Percentiles rank a stretch among this genome's conserved stretches.
These are phyloP conservation scores for Alnus glutinosa DNA, from an alignment of 306 rosid species.

Conservation along the genomic window DNA sequence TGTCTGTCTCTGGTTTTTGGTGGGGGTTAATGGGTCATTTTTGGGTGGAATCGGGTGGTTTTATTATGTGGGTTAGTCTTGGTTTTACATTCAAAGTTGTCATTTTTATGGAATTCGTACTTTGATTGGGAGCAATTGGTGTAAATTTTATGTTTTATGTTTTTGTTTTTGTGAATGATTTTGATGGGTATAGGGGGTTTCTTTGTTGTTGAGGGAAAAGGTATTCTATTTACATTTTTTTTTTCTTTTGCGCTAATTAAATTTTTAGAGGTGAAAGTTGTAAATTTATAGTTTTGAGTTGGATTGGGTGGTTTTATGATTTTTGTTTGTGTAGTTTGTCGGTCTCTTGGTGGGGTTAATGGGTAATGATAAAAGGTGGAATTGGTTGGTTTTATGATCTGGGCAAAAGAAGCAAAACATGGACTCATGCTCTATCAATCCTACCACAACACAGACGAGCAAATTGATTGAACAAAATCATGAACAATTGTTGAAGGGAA, in stretches of 20 bases:
- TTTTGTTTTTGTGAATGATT: neutral
- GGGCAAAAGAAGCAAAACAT: neutral
- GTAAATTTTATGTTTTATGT: neutral
- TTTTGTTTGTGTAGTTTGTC: no score
- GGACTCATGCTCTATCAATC: no score
- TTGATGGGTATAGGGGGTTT: neutral
- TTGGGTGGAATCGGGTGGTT: neutral
- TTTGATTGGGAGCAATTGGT: neutral
- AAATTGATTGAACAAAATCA: neutral
- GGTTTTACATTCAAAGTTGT: no score
- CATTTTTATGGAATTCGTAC: neutral
- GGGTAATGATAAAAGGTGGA: no score
- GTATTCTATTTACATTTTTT: neutral
- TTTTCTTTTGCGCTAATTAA: no score
- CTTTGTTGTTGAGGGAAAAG: neutral
- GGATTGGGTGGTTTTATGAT: neutral
- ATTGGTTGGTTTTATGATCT: no score
- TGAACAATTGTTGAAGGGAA: neutral
- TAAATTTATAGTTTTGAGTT: neutral
- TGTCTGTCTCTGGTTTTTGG: no score
- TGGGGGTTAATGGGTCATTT: no score
- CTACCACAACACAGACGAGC: neutral
- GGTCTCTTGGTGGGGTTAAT: neutral
- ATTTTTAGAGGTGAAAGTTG: neutral
- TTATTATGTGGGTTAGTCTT: no score